Evolutionary conservation across 805 yeast genomes (phyloP).

Genomic region (Sugiyamaella floridensis): DNA sequence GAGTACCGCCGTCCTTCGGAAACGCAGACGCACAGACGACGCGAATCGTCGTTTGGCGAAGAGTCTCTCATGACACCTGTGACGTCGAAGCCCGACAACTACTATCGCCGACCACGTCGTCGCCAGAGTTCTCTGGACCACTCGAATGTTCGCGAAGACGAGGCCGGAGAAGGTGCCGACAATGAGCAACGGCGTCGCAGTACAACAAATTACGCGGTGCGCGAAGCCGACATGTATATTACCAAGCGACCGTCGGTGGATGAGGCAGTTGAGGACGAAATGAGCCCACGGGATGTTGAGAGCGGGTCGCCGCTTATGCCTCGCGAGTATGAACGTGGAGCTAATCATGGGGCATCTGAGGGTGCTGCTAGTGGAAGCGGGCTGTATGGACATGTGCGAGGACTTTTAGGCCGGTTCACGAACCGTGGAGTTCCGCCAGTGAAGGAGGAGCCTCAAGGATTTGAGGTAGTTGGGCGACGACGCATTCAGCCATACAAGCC

Average conservation of each 20-base stretch:
- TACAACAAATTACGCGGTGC: slow-evolving; percentile 45
- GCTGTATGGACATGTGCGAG: slow-evolving; percentile 7
- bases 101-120: slow-evolving; percentile 19
- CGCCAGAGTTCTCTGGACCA: slow-evolving; percentile 19
- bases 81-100: slow-evolving; percentile 8
- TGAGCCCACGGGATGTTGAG: neutral
- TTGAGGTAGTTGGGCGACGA: slow-evolving; percentile 19
- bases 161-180: slow-evolving; percentile 2
- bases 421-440: neutral
- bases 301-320: slow-evolving; percentile 2
- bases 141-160: slow-evolving; percentile 11
- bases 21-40: neutral
- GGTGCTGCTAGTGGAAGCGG: neutral
- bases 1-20: slow-evolving; percentile 5
- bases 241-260: slow-evolving; percentile 12
- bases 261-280: slow-evolving; percentile 1
- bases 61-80: slow-evolving; percentile 13
- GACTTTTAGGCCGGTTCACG: slow-evolving; percentile 1
- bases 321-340: too few species aligned
- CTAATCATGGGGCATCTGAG: neutral
- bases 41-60: slow-evolving; percentile 14
- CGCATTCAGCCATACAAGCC: slow-evolving; percentile 10
- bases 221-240: slow-evolving; percentile 52
- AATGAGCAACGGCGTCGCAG: slow-evolving; percentile 10
- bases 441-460: slow-evolving; percentile 14